These are phyloP conservation scores for Kalmusia sp. DNA, from an alignment of 2,329 filamentous ascomycete species.

Conservation along the genomic window DNA sequence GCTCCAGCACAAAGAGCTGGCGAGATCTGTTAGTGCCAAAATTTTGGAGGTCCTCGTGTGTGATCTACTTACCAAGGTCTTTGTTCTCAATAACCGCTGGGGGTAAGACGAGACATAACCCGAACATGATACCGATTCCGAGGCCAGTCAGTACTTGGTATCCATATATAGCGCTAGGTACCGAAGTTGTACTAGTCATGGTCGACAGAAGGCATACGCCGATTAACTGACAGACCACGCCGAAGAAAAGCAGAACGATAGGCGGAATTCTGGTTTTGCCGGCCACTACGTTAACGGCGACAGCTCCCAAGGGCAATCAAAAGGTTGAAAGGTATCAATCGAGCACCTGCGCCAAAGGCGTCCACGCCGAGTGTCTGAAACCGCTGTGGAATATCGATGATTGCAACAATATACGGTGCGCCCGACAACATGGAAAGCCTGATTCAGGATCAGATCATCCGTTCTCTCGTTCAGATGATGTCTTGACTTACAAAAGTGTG, in stretches of 20 bases:
- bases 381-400: conserved; percentile 12
- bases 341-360: background rate
- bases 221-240: background rate
- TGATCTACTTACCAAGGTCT: conserved; percentile 6
- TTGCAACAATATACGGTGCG: conserved; percentile 8
- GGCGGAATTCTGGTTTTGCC: background rate
- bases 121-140: conserved; percentile 8
- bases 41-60: background rate
- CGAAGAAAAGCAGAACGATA: conserved; percentile 3
- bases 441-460: background rate
- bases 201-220: background rate
- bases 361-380: background rate
- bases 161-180: conserved; percentile 7
- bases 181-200: background rate
- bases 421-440: conserved; percentile 7
- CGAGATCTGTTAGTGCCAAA: background rate
- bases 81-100: conserved; percentile 4
- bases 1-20: background rate
- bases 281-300: conserved; percentile 8
- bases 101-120: conserved; percentile 5
- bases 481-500: background rate
- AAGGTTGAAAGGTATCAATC: conserved; percentile 14
- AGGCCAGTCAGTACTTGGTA: conserved; percentile 7
- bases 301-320: conserved; percentile 2
- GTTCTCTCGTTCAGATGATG: no score